phyloP scores from a whole-genome alignment of 306 rosid genomes.

The Cicer yamashitae region DNA sequence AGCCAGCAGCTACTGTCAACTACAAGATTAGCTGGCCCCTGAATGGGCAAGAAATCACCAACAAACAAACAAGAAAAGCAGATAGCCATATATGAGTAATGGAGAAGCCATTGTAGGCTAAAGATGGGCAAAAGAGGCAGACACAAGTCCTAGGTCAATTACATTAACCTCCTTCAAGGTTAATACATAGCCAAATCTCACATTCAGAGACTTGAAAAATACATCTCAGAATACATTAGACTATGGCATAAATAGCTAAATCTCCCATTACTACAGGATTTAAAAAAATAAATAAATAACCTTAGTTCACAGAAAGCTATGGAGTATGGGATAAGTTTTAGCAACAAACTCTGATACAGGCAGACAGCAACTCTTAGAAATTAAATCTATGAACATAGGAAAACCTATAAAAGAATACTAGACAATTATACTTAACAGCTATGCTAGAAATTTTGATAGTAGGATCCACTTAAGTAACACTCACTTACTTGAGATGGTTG shows the following conservation, averaged over 20 bases:
- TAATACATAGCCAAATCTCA: conserved; percentile 25
- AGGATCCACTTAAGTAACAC: conserved; percentile 35
- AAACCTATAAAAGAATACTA: conserved; percentile 25
- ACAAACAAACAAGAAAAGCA: conserved; percentile 7
- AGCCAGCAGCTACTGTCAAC: conserved; percentile 84
- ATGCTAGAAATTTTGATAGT: conserved; percentile 13
- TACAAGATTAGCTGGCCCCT: conserved; percentile 89
- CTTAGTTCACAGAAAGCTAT: conserved; percentile 12
- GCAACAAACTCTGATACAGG: conserved; percentile 20
- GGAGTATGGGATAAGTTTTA: conserved; percentile 27
- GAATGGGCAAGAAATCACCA: conserved; percentile 44
- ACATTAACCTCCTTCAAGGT: conserved; percentile 26
- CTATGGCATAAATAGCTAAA: not conserved
- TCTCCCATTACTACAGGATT: not conserved
- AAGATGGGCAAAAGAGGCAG: conserved; percentile 28
- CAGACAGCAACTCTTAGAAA: conserved; percentile 30
- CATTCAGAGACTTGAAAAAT: conserved; percentile 9
- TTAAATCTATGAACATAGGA: conserved; percentile 2
- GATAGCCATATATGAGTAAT: not conserved
- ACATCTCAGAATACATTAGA: conserved; percentile 5
- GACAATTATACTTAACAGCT: conserved; percentile 3
- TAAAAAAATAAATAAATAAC: not conserved
- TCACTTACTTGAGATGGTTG: conserved; percentile 89
- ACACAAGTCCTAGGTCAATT: conserved; percentile 11
- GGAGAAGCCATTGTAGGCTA: conserved; percentile 14